Percentiles rank a stretch among this genome's conserved stretches.
phyloP scores from a whole-genome alignment of 2,329 filamentous ascomycete genomes.

The Aspergillus pseudoterreus region DNA sequence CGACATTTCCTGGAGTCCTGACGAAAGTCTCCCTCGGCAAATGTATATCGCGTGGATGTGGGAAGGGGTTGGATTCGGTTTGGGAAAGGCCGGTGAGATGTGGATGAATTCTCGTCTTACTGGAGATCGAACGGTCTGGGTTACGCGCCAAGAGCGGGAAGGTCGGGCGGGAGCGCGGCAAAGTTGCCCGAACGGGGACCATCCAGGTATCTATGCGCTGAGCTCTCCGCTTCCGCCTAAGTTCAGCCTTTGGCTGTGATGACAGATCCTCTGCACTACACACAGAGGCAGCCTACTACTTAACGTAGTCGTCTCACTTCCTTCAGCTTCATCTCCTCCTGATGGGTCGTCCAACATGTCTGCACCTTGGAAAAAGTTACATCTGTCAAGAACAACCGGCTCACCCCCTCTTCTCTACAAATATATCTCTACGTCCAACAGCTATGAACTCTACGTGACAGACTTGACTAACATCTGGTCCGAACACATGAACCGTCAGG shows the following conservation, averaged over 20 bases:
- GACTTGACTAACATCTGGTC: constrained; percentile 58
- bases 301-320: not conserved
- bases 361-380: constrained; percentile 34
- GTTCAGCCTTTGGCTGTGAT: not conserved
- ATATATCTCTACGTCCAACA: constrained; percentile 30
- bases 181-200: constrained; percentile 12
- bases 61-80: not conserved
- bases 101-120: not conserved
- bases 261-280: not conserved
- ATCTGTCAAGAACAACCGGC: constrained; percentile 17
- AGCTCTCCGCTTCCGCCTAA: constrained; percentile 10
- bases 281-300: not conserved
- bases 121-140: constrained; percentile 13
- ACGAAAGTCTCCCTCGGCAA: not conserved
- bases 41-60: not conserved
- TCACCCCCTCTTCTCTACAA: constrained; percentile 39
- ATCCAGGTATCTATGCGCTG: not conserved
- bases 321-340: not conserved
- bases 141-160: constrained; percentile 14
- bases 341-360: constrained; percentile 21
- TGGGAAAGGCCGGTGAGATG: not conserved
- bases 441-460: constrained; percentile 54
- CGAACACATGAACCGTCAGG: constrained; percentile 44
- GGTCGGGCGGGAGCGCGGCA: constrained; percentile 19
- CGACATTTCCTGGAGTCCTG: constrained; percentile 24